Conservation (phyloP, 1,139 yeast species). For the Protomyces lactucae-debilis region DNA sequence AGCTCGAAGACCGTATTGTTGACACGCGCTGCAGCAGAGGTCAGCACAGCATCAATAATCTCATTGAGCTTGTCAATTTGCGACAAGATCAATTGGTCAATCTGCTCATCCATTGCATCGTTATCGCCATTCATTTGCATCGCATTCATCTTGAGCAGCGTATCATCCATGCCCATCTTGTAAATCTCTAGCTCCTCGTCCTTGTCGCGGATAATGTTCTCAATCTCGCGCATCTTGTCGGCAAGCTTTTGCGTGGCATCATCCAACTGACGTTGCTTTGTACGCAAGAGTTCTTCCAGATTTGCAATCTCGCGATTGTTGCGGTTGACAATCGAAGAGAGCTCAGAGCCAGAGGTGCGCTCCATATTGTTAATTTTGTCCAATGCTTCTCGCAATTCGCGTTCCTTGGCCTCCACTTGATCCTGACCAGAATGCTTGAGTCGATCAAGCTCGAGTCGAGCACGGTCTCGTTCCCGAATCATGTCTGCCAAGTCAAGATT, state of each 20-base stretch:
- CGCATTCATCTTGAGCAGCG: slow-evolving; percentile 56
- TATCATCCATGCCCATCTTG: slow-evolving; percentile 54
- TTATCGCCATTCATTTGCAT: slow-evolving; percentile 49
- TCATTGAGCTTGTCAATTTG: slow-evolving; percentile 51
- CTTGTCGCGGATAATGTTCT: slow-evolving; percentile 55
- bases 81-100: slow-evolving; percentile 51
- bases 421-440: slow-evolving; percentile 60
- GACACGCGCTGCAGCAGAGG: slow-evolving; percentile 63
- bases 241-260: slow-evolving; percentile 35
- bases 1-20: slow-evolving; percentile 71
- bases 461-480: slow-evolving; percentile 84
- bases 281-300: slow-evolving; percentile 40
- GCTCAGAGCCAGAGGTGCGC: slow-evolving; percentile 61
- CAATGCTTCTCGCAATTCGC: slow-evolving; percentile 61
- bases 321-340: slow-evolving; percentile 56
- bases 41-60: slow-evolving; percentile 68
- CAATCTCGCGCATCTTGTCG: slow-evolving; percentile 41
- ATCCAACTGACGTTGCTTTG: slow-evolving; percentile 41
- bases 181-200: slow-evolving; percentile 72
- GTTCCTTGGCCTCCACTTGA: slow-evolving; percentile 61
- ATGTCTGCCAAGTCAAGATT: slow-evolving; percentile 84
- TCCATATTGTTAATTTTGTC: slow-evolving; percentile 60
- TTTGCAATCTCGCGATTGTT: slow-evolving; percentile 51
- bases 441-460: slow-evolving; percentile 76
- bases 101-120: slow-evolving; percentile 54